Percentiles rank a stretch among this genome's conserved stretches.
Conservation (phyloP, 257 asterid species). For the Rubia yunnanensis region DNA sequence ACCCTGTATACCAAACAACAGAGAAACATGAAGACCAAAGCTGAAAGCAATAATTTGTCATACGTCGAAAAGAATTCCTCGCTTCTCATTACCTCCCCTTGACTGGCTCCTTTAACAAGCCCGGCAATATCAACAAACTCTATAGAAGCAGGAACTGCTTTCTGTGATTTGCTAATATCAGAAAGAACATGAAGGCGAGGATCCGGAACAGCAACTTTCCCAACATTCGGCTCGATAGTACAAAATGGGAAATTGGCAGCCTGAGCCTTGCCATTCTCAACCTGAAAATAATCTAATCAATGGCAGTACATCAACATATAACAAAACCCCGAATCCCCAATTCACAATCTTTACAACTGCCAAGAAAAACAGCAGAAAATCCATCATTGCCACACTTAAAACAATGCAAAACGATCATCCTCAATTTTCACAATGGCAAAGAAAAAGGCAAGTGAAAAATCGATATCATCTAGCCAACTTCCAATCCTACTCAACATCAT, state of each 20-base stretch:
- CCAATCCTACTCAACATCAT: neutral
- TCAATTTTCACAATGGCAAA: neutral
- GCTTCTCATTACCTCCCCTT: constrained; percentile 72
- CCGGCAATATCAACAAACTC: constrained; percentile 99
- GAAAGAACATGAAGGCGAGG: constrained; percentile 80
- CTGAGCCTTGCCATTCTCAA: constrained; percentile 97
- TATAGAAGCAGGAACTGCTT: constrained; percentile 79
- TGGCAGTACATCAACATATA: neutral
- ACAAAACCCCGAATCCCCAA: neutral
- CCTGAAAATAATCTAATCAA: constrained; percentile 37
- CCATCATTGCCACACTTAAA: neutral
- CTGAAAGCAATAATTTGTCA: neutral
- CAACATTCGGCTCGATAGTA: constrained; percentile 93
- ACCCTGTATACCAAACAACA: constrained; percentile 42
- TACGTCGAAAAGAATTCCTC: constrained; percentile 6
- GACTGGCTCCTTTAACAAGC: constrained; percentile 98
- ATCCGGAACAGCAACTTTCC: constrained; percentile 95
- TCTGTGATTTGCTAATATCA: constrained; percentile 72
- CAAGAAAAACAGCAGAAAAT: neutral
- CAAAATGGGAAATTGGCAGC: constrained; percentile 98
- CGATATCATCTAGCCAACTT: neutral
- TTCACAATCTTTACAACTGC: neutral
- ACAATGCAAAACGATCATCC: neutral
- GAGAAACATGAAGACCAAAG: neutral
- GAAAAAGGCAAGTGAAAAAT: neutral